These are phyloP conservation scores for Cladosporium sp. DNA, from an alignment of 2,329 filamentous ascomycete genomes.

Conservation along the genomic window DNA sequence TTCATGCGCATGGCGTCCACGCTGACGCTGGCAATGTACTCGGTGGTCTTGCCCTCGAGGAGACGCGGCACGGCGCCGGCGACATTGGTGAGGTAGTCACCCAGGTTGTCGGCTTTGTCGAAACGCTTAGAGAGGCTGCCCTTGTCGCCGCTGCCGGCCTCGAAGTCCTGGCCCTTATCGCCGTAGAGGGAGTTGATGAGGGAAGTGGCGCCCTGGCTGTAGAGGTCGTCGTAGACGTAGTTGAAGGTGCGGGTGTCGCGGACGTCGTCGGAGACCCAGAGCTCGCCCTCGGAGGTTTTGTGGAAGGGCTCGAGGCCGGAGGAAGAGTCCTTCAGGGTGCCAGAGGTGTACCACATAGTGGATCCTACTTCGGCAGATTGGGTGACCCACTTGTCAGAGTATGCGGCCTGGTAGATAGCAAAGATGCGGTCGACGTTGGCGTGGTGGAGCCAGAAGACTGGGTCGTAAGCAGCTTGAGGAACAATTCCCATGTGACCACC, in stretches of 20 bases:
- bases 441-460: conserved; percentile 20
- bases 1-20: conserved; percentile 26
- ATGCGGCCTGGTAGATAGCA: conserved; percentile 16
- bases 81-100: conserved; percentile 3
- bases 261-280: conserved; percentile 64
- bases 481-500: conserved; percentile 15
- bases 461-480: conserved; percentile 19
- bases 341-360: conserved; percentile 7
- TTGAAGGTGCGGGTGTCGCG: conserved; percentile 60
- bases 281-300: conserved; percentile 51
- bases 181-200: conserved; percentile 60
- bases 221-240: conserved; percentile 72
- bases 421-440: conserved; percentile 17
- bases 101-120: not conserved
- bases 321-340: not conserved
- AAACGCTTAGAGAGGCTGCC: conserved; percentile 5
- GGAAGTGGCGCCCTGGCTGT: conserved; percentile 35
- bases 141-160: conserved; percentile 8
- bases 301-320: conserved; percentile 61
- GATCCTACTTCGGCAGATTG: conserved; percentile 3
- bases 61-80: not conserved
- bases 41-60: conserved; percentile 6
- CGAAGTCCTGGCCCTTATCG: conserved; percentile 7
- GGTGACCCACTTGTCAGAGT: conserved; percentile 23
- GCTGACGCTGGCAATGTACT: conserved; percentile 9